phyloP scores from a whole-genome alignment of 192 early-diverging fungal genomes.

The Coemansia sp. region DNA sequence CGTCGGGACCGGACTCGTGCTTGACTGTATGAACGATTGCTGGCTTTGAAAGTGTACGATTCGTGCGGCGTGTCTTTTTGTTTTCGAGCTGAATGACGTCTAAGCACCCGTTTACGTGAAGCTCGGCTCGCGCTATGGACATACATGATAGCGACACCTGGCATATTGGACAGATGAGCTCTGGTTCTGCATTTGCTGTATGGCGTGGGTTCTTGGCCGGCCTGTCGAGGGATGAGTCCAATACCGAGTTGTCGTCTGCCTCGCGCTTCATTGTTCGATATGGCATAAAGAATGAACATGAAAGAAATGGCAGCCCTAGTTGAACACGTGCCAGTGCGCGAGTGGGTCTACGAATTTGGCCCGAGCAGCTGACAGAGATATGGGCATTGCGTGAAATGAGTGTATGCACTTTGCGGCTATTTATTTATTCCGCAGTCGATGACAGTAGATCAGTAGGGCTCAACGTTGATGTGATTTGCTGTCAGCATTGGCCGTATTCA shows the following conservation, averaged over 20 bases:
- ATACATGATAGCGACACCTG: constrained; percentile 6
- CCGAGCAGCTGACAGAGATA: too few relatives aligned
- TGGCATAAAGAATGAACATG: too few relatives aligned
- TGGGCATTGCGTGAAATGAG: too few relatives aligned
- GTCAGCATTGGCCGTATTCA: too few relatives aligned
- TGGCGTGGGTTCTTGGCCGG: background rate
- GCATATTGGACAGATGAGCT: constrained; percentile 40
- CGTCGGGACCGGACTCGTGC: too few relatives aligned
- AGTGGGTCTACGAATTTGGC: too few relatives aligned
- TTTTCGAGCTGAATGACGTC: constrained; percentile 42
- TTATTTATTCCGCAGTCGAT: too few relatives aligned
- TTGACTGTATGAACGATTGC: background rate
- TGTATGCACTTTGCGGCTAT: too few relatives aligned
- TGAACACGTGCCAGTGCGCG: too few relatives aligned
- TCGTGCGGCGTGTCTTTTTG: constrained; percentile 25
- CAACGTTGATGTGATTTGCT: too few relatives aligned
- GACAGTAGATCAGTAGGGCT: too few relatives aligned
- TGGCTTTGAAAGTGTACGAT: background rate
- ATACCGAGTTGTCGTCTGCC: background rate
- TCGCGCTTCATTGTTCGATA: constrained; percentile 3
- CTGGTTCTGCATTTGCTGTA: background rate
- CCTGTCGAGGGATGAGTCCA: background rate
- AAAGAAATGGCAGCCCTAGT: too few relatives aligned
- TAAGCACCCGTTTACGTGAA: constrained; percentile 67
- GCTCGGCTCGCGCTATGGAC: constrained; percentile 40